A percentile compares a stretch with the other conserved stretches of the same genome.
phyloP scores from a whole-genome alignment of 441 rosid species.

The Corymbia citriodora region DNA sequence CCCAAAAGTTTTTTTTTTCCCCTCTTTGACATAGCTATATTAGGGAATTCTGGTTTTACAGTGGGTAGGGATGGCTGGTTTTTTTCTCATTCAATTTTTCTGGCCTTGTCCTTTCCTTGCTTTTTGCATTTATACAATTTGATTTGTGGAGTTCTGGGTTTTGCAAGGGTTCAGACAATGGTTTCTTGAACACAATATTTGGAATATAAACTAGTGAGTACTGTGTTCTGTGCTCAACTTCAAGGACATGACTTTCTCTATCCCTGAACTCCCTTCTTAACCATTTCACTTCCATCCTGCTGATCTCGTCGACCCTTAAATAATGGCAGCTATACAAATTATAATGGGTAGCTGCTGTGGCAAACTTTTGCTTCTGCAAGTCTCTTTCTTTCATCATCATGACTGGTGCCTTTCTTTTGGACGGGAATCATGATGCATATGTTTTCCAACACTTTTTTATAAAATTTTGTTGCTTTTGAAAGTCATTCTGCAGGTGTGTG shows the following conservation, averaged over 20 bases:
- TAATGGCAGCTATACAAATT: neutral
- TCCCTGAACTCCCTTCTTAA: neutral
- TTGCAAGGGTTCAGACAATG: neutral
- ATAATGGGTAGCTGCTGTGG: neutral
- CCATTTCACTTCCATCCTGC: neutral
- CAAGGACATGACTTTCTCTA: neutral
- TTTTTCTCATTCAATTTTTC: neutral
- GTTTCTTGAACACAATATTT: neutral
- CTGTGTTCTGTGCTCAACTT: neutral
- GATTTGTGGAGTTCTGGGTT: neutral
- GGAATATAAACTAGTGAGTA: neutral
- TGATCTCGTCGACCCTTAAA: neutral
- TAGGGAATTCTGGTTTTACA: neutral
- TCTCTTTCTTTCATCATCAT: neutral
- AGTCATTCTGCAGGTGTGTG: neutral
- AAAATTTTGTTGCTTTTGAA: neutral
- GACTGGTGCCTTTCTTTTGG: neutral
- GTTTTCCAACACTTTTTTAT: neutral
- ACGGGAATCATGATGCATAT: neutral
- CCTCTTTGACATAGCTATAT: neutral
- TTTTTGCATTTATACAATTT: neutral
- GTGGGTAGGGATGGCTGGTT: neutral
- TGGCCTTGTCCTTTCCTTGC: neutral
- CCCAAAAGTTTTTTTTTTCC: neutral
- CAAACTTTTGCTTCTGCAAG: neutral